Percentiles rank a stretch among this genome's conserved stretches.
Evolutionary conservation across 2,329 filamentous ascomycete genomes (phyloP).

Genomic region (Cadophora sp.): DNA sequence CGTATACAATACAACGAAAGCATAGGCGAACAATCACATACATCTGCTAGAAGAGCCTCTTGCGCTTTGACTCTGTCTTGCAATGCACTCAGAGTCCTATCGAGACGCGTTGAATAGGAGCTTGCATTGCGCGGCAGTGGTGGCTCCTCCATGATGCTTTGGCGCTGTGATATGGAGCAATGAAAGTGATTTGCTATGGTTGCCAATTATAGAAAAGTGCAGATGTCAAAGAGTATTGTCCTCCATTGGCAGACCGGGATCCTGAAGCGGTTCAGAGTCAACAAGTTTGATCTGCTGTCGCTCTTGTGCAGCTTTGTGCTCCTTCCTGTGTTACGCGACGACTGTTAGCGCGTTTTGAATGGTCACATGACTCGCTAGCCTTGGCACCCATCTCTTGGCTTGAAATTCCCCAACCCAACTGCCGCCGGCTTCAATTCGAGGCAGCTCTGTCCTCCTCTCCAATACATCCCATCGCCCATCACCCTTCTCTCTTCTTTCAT

Average conservation of each 20-base stretch:
- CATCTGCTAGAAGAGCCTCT: slow-evolving; percentile 57
- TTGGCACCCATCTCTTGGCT: background rate
- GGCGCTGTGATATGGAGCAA: background rate
- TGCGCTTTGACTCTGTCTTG: slow-evolving; percentile 63
- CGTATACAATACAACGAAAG: slow-evolving; percentile 1
- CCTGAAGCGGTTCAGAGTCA: background rate
- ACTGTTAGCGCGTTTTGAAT: background rate
- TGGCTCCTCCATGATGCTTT: slow-evolving; percentile 27
- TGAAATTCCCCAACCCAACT: too few relatives aligned
- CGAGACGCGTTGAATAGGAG: slow-evolving; percentile 61
- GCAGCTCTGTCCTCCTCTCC: background rate
- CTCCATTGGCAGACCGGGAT: background rate
- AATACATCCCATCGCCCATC: background rate
- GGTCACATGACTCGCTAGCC: background rate
- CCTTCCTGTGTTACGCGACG: slow-evolving; percentile 13
- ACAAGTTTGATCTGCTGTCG: slow-evolving; percentile 1
- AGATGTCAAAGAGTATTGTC: background rate
- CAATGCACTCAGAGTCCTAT: slow-evolving; percentile 72
- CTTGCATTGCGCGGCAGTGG: slow-evolving; percentile 46
- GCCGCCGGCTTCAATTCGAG: slow-evolving; percentile 10
- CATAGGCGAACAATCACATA: slow-evolving; percentile 36
- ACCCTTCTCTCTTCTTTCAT: background rate
- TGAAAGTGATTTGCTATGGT: background rate
- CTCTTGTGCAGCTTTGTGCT: background rate
- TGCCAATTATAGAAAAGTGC: background rate